Percentiles rank a stretch among this genome's conserved stretches.
Evolutionary conservation across 345 rosid species (phyloP).

Genomic region (rapeseed (Brassica napus)): DNA sequence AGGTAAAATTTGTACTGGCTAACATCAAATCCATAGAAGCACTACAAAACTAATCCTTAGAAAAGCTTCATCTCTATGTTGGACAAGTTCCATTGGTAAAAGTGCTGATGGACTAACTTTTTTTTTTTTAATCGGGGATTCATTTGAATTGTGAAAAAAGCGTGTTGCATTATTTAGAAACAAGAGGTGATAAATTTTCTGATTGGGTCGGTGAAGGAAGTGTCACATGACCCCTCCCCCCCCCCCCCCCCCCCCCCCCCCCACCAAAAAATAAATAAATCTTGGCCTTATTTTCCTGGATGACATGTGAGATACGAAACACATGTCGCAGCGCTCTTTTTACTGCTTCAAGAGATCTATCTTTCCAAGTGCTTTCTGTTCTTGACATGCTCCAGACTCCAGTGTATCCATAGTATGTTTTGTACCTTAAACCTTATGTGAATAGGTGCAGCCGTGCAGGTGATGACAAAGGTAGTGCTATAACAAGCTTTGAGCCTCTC

Average conservation of each 20-base stretch:
- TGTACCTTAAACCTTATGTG: background rate
- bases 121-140: background rate
- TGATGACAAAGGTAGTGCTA: background rate
- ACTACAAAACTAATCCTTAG: background rate
- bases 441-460: background rate
- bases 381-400: background rate
- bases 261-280: background rate
- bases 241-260: background rate
- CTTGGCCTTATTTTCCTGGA: background rate
- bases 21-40: background rate
- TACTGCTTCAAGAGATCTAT: background rate
- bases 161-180: background rate
- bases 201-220: background rate
- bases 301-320: constrained; percentile 1
- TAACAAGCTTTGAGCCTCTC: background rate
- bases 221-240: background rate
- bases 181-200: background rate
- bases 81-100: background rate
- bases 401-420: background rate
- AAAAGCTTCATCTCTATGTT: background rate
- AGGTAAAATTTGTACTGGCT: background rate
- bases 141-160: background rate
- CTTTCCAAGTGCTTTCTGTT: background rate
- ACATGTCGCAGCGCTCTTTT: background rate
- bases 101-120: background rate